These are phyloP conservation scores for Pyrenophora tritici-repentis DNA, from an alignment of 2,329 filamentous ascomycete species.

Conservation along the genomic window DNA sequence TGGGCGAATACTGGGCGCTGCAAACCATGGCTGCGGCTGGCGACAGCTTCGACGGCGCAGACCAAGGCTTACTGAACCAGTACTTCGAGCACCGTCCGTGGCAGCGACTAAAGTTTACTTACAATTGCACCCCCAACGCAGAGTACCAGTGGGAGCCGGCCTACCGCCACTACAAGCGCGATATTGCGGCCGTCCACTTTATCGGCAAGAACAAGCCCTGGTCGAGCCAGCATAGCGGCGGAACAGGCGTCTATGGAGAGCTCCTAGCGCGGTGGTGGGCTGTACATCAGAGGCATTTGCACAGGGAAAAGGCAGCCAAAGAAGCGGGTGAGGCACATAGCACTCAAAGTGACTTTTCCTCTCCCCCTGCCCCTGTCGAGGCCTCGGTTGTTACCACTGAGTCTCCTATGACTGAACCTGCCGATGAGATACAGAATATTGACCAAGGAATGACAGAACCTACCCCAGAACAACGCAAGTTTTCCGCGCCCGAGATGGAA, in stretches of 20 bases:
- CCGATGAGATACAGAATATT: constrained; percentile 51
- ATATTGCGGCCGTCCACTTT: constrained; percentile 90
- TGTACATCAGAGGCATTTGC: constrained; percentile 86
- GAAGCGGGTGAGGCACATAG: constrained; percentile 13
- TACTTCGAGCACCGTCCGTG: constrained; percentile 78
- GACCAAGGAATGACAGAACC: constrained; percentile 51
- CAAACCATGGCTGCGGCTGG: constrained; percentile 81
- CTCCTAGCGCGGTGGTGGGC: constrained; percentile 91
- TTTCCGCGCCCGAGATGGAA: constrained; percentile 62
- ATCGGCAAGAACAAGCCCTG: constrained; percentile 93
- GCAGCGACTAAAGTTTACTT: constrained; percentile 89
- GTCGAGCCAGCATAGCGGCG: constrained; percentile 55
- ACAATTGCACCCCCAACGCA: constrained; percentile 95
- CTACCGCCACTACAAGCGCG: constrained; percentile 88
- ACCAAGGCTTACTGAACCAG: constrained; percentile 94
- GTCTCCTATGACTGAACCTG: constrained; percentile 51
- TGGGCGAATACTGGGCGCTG: constrained; percentile 86
- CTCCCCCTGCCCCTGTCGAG: constrained; percentile 30
- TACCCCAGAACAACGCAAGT: constrained; percentile 54
- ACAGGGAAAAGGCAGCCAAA: constrained; percentile 11
- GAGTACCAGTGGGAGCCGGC: constrained; percentile 98
- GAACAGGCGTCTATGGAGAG: constrained; percentile 74
- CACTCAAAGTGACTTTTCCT: constrained; percentile 14
- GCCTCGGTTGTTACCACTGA: constrained; percentile 47
- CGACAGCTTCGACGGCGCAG: constrained; percentile 94